Base-by-base conservation (phyloP, 106 monocot genomes). In the Dendrobium nobile region DNA sequence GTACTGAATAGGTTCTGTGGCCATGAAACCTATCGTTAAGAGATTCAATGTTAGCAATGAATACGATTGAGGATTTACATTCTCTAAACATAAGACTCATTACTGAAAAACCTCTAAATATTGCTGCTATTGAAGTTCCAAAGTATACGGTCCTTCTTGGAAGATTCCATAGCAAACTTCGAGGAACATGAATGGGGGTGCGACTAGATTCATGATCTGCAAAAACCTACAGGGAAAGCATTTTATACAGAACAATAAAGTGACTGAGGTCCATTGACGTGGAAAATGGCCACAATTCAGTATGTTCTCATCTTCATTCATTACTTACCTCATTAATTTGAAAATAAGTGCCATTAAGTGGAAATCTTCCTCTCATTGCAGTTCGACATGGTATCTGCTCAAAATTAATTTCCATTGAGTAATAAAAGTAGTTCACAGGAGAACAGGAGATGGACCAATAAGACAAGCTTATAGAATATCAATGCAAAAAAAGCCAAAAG, bases 81-180 rank as follows among this genome's bases (percentile, higher is more conserved):
- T 15, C 15, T 70, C 2, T 3, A 70, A 70, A 70, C 37, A 70
- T 70, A 70, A 70, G 15, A 70, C 31, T 33, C 15, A 37, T 37
- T 16, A 70, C 3, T 28, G 33, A 15, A 70, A 33, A 0, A 86
- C 89, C 86, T 82, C 74, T 86, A 75, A 89, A 89, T 73, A 89
- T 89, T 75, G 86, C 28, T 41, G 84, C 31, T 40, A 86, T 56
- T 0, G 84, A 86, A 40, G 86, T 84, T 45, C 89, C 89, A 79
- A 89, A 86, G 73, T 86, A 89, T 4, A 89, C 86, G 13, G 82
- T 84, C n/a, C 84, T 81, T 31, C 86, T 89, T 47, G 84, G 86
- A 27, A 89, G 80, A 33, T 82, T 89, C 89, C 89, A 89, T 75
- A 89, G 67, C 81, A 44, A 83, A 16, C 54, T 44, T 16, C 84